Conservation (phyloP, 169 alveolate species). For the Eimeria sp. region DNA sequence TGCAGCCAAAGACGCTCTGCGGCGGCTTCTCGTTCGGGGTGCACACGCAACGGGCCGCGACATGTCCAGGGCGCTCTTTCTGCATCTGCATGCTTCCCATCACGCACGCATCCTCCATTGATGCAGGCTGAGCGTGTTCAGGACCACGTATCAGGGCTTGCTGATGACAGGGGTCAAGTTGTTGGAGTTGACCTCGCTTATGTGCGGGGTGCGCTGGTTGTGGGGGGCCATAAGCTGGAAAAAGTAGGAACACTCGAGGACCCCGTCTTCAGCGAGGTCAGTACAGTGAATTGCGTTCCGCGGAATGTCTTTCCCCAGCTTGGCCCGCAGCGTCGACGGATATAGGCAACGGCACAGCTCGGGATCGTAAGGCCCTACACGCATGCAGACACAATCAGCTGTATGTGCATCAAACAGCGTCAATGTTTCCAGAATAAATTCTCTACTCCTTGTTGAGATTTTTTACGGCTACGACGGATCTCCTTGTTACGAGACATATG, state of each 20-base stretch:
- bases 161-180: not conserved
- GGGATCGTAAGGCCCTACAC: constrained; percentile 94
- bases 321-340: constrained; percentile 94
- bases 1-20: not conserved
- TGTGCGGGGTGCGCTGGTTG: not conserved
- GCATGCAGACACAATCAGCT: not conserved
- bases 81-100: not conserved
- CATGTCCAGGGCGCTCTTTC: not conserved
- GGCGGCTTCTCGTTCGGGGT: not conserved
- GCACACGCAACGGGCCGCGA: not conserved
- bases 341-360: constrained; percentile 92
- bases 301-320: constrained; percentile 93
- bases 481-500: not conserved
- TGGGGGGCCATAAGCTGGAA: constrained; percentile 39
- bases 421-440: not conserved
- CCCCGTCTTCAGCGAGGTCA: constrained; percentile 95
- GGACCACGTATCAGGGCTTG: not conserved
- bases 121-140: not conserved
- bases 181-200: not conserved
- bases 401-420: not conserved
- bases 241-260: constrained; percentile 88
- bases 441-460: not conserved
- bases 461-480: not conserved
- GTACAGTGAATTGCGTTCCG: constrained; percentile 96
- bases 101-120: not conserved